Evolutionary conservation across 139 green algal species (phyloP), one percentile per base, ranked within the genome.

Genomic region (Chlorella sp.): DNA sequence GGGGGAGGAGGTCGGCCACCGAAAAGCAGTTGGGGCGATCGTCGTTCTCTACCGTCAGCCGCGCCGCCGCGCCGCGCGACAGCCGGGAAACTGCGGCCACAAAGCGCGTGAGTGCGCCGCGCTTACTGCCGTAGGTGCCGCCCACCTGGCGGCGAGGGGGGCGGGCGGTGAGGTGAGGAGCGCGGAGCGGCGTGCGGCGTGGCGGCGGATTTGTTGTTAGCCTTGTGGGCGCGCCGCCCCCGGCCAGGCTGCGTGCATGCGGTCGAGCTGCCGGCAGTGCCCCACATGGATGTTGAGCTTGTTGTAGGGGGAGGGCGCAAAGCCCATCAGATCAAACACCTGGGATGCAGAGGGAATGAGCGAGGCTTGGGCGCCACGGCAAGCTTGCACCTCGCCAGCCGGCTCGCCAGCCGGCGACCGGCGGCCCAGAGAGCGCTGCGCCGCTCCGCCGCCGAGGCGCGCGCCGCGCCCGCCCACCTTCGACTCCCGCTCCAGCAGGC

Each of bases 211-310:
- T n/a, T n/a, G n/a, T n/a, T n/a, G n/a, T n/a, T n/a, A n/a, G n/a
- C n/a, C n/a, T n/a, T n/a, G n/a, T n/a, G n/a, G n/a, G n/a, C n/a
- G n/a, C n/a, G n/a, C n/a, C n/a, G n/a, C n/a, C n/a, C n/a, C n/a
- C n/a, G n/a, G n/a, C n/a, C n/a, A n/a, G n/a, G n/a, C n/a, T n/a
- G n/a, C n/a, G n/a, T n/a, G n/a, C n/a, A n/a, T n/a, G n/a, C n/a
- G n/a, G n/a, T n/a, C n/a, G n/a, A n/a, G n/a, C n/a, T n/a, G n/a
- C n/a, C n/a, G n/a, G n/a, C n/a, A n/a, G n/a, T n/a, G n/a, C n/a
- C n/a, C n/a, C n/a, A n/a, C 75, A 46, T 94, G 88, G 55, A 94
- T 93, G 82, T 94, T 94, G 76, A 93, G 90, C 87, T 94, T 94
- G 84, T 94, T 94, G 38, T 62, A 79, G 5, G 61, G 71, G 11